phyloP scores from a whole-genome alignment of 108 stramenopile species.

The Licmophora abbreviata region DNA sequence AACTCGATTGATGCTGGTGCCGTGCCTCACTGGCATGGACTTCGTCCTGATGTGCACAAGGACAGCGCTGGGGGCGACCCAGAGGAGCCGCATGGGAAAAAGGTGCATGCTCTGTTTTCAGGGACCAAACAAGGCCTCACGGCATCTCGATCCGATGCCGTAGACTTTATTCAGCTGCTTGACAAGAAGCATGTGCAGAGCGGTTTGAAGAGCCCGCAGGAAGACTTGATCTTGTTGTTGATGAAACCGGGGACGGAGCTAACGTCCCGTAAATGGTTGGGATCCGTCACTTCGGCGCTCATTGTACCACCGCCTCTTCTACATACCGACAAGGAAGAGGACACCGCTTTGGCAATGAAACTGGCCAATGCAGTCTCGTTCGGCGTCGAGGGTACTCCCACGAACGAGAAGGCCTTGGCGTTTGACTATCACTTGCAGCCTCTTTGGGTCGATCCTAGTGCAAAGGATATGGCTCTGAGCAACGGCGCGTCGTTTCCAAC shows the following conservation, averaged over 20 bases:
- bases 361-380: slow-evolving; percentile 79
- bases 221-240: slow-evolving; percentile 61
- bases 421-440: slow-evolving; percentile 30
- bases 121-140: slow-evolving; percentile 33
- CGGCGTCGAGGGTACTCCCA: slow-evolving; percentile 2
- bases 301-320: slow-evolving; percentile 42
- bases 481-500: slow-evolving; percentile 67
- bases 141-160: slow-evolving; percentile 44
- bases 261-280: slow-evolving; percentile 31
- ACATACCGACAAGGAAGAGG: slow-evolving; percentile 5
- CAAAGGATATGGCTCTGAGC: slow-evolving; percentile 43
- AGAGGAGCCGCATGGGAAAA: slow-evolving; percentile 35
- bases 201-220: slow-evolving; percentile 54
- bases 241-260: slow-evolving; percentile 38
- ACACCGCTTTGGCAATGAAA: slow-evolving; percentile 19
- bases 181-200: slow-evolving; percentile 46
- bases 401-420: slow-evolving; percentile 7
- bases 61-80: slow-evolving; percentile 5
- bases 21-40: slow-evolving; percentile 52
- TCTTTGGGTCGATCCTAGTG: slow-evolving; percentile 14
- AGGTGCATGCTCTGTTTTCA: slow-evolving; percentile 53
- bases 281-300: slow-evolving; percentile 53
- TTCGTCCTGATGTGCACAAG: slow-evolving; percentile 29
- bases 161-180: slow-evolving; percentile 49
- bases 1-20: slow-evolving; percentile 29